Percentiles rank a stretch among this genome's conserved stretches.
These are phyloP conservation scores for Peronospora belbahrii DNA, from an alignment of 352 stramenopile species.

Conservation along the genomic window DNA sequence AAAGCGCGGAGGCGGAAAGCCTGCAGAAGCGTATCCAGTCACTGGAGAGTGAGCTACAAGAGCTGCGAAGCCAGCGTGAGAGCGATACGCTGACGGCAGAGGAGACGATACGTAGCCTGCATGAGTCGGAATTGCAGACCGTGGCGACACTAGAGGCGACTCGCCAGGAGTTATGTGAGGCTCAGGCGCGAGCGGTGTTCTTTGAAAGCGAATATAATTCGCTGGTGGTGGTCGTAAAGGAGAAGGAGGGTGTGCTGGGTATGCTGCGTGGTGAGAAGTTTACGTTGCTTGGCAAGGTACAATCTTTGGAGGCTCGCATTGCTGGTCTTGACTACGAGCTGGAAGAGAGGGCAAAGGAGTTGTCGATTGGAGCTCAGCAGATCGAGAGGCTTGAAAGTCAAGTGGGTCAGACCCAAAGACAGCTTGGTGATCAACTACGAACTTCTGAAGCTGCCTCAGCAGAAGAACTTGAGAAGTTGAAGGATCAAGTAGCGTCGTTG, in stretches of 20 bases:
- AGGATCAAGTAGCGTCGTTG: constrained; percentile 20
- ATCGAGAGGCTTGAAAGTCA: constrained; percentile 15
- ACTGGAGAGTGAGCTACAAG: constrained; percentile 19
- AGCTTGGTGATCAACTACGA: constrained; percentile 15
- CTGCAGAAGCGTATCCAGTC: constrained; percentile 8
- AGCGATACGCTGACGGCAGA: constrained; percentile 11
- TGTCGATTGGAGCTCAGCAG: constrained; percentile 6
- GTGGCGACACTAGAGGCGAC: constrained; percentile 11
- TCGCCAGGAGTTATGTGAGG: constrained; percentile 16
- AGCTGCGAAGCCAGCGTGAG: constrained; percentile 15
- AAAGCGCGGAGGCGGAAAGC: constrained; percentile 4
- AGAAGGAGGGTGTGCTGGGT: background rate
- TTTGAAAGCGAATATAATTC: background rate
- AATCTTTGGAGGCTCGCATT: background rate
- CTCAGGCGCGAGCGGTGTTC: constrained; percentile 6
- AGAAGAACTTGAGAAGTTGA: constrained; percentile 14
- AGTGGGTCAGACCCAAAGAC: constrained; percentile 7
- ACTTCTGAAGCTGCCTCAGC: constrained; percentile 2
- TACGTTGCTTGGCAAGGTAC: background rate
- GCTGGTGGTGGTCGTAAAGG: background rate
- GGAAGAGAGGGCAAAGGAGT: constrained; percentile 1
- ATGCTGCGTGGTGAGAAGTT: constrained; percentile 3
- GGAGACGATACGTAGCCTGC: constrained; percentile 16
- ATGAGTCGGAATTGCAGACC: constrained; percentile 13
- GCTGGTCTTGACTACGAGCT: constrained; percentile 3